Evolutionary conservation across 768 basidiomycete genomes (phyloP).

Genomic region (Suillus subluteus): DNA sequence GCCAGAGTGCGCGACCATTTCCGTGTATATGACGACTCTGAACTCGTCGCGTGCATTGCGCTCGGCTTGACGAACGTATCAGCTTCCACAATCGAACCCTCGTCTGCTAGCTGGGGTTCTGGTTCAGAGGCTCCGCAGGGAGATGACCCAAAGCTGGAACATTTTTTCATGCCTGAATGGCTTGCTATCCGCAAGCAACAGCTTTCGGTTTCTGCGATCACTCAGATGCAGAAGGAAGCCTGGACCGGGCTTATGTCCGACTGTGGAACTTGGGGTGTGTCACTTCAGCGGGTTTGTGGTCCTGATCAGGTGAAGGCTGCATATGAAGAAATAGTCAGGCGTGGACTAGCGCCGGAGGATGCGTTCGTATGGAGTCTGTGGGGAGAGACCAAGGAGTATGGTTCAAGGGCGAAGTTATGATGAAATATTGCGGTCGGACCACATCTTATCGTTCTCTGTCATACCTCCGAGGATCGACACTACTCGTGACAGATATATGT

Average conservation of each 20-base stretch:
- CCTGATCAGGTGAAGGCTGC: conserved; percentile 48
- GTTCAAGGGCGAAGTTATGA: conserved; percentile 6
- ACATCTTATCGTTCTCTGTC: neutral
- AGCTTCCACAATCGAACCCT: conserved; percentile 42
- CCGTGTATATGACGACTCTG: conserved; percentile 12
- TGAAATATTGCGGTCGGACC: neutral
- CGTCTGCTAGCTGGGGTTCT: conserved; percentile 38
- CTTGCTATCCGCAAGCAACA: conserved; percentile 55
- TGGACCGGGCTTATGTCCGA: conserved; percentile 66
- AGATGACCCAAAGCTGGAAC: conserved; percentile 38
- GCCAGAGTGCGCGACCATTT: conserved; percentile 46
- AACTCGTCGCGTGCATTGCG: conserved; percentile 45
- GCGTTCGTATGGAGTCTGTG: conserved; percentile 72
- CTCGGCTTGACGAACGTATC: conserved; percentile 62
- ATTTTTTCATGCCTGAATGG: conserved; percentile 77
- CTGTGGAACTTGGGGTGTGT: conserved; percentile 54
- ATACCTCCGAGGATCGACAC: neutral
- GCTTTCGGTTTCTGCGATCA: conserved; percentile 50
- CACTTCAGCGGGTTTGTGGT: conserved; percentile 52
- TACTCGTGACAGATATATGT: neutral
- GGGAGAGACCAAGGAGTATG: conserved; percentile 36
- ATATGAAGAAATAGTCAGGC: conserved; percentile 49
- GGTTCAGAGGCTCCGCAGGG: neutral
- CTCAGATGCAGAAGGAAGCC: conserved; percentile 51
- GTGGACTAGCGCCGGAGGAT: conserved; percentile 54